A percentile compares a stretch with the other conserved stretches of the same genome.
Conservation (phyloP, 1,284 basidiomycete genomes). For the Testicularia cyperi region DNA sequence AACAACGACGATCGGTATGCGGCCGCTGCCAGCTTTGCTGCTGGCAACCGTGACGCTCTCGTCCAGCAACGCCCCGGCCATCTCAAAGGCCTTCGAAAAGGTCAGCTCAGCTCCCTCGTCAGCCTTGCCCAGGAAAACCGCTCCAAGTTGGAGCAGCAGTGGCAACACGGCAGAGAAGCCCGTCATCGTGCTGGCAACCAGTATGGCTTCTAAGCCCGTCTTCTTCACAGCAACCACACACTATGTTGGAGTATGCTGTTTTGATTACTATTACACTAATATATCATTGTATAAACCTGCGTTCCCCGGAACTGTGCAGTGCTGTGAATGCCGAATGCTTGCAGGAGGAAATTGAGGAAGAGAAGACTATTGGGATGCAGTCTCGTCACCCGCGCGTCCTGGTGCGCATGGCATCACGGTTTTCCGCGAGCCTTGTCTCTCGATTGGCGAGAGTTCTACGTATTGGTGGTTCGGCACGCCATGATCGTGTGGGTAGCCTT, state of each 20-base stretch:
- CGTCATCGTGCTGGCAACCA: slow-evolving; percentile 2
- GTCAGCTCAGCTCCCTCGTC: slow-evolving; percentile 51
- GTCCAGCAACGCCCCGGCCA: slow-evolving; percentile 35
- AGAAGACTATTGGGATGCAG: too few relatives aligned
- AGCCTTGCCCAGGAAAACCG: slow-evolving; percentile 48
- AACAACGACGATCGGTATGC: slow-evolving; percentile 24
- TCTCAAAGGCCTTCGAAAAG: slow-evolving; percentile 38
- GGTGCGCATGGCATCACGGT: too few relatives aligned
- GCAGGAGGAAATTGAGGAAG: too few relatives aligned
- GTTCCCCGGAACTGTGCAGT: too few relatives aligned
- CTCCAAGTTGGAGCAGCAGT: slow-evolving; percentile 45
- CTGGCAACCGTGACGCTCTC: slow-evolving; percentile 12
- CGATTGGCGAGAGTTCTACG: background rate
- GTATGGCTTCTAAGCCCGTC: slow-evolving; percentile 12
- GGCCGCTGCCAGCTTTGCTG: slow-evolving; percentile 24
- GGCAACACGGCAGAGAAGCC: slow-evolving; percentile 26
- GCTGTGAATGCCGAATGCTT: too few relatives aligned
- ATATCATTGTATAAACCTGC: too few relatives aligned
- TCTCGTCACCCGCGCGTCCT: too few relatives aligned
- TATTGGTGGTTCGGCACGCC: background rate
- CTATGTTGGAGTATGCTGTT: too few relatives aligned
- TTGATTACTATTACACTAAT: too few relatives aligned
- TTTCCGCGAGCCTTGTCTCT: background rate
- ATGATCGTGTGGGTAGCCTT: background rate
- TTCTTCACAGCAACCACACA: too few relatives aligned